These are phyloP conservation scores for Mycena latifolia DNA, from an alignment of 768 basidiomycete genomes.

Conservation along the genomic window DNA sequence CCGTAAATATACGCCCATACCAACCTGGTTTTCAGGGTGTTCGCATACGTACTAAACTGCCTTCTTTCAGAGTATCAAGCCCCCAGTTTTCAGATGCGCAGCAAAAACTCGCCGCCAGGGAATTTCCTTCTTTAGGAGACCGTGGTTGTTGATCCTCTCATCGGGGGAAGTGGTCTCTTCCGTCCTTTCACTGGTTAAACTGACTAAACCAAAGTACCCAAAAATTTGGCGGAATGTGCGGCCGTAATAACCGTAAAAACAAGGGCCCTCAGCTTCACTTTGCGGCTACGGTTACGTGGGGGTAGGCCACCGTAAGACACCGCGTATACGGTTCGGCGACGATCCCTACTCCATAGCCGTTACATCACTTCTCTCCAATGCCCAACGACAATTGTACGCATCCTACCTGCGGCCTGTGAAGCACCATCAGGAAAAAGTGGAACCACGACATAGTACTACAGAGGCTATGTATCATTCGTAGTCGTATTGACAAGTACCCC, in stretches of 20 bases:
- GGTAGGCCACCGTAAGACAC: background rate
- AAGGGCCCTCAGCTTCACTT: too few species aligned
- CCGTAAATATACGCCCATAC: too few species aligned
- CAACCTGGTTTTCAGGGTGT: too few species aligned
- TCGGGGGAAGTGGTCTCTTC: background rate
- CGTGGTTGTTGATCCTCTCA: slow-evolving; percentile 4
- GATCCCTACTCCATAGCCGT: too few species aligned
- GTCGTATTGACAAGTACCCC: too few species aligned
- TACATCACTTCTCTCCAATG: too few species aligned
- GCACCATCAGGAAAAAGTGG: too few species aligned
- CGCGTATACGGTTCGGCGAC: background rate
- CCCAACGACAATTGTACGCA: too few species aligned
- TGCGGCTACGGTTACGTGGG: background rate
- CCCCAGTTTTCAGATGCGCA: background rate
- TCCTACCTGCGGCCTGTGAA: too few species aligned
- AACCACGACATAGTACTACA: too few species aligned
- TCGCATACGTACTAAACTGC: background rate
- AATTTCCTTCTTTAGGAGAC: slow-evolving; percentile 3
- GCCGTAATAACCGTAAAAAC: slow-evolving; percentile 1
- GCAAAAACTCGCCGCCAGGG: background rate
- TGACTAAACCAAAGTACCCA: background rate
- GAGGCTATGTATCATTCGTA: too few species aligned
- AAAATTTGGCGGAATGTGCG: background rate
- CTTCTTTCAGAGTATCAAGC: background rate
- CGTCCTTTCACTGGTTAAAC: background rate